Evolutionary conservation across 2,329 filamentous ascomycete genomes (phyloP), one percentile per base, ranked within the genome.

Genomic region (Trichothecium roseum): DNA sequence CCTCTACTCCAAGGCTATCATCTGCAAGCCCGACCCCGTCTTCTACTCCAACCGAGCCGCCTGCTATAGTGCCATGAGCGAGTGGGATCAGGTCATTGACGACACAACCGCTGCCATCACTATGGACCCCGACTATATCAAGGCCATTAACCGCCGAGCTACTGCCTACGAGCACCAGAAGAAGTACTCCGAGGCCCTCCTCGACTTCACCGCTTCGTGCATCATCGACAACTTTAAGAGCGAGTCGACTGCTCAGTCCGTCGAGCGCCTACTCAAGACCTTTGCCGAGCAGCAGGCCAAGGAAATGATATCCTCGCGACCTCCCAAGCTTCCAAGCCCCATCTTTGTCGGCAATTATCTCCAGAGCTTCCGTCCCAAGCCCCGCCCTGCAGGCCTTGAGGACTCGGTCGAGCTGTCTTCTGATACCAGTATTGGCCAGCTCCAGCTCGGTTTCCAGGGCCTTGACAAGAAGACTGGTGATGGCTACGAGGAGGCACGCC

Each of bases 11-110:
- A 85, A 94, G 66, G 91, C 91, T 34, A 94, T 98, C 50, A 68
- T 96, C 35, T 96, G 91, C 81, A 94, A 91, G 66, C 82, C 88
- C 39, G 91, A 98, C 54, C 87, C 91, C 22, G 88, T 98, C 57
- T 98, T 91, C 72, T 98, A 93, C 73, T 96, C 91, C 44, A 98
- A 98, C 72, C 83, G 91, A 50, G 91, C 91, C 39, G 91, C 91
- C 37, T 98, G 91, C 72, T 93, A 87, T 68, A 96, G 94, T 57
- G 87, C 91, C 46, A 78, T 91, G 55, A 79, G 78, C 45, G 74
- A 94, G 51, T 98, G 89, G 87, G 82, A 93, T 34, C 89, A 91
- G 68, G 91, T 96, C 39, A 83, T 98, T 43, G 89, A 94, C 52
- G 91, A 98, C 56, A 96, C 91, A 38, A 95, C 85, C 22, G 89